Percentiles rank a stretch among this genome's conserved stretches.
Evolutionary conservation across 345 rosid genomes (phyloP).

Genomic region (Populus davidiana): DNA sequence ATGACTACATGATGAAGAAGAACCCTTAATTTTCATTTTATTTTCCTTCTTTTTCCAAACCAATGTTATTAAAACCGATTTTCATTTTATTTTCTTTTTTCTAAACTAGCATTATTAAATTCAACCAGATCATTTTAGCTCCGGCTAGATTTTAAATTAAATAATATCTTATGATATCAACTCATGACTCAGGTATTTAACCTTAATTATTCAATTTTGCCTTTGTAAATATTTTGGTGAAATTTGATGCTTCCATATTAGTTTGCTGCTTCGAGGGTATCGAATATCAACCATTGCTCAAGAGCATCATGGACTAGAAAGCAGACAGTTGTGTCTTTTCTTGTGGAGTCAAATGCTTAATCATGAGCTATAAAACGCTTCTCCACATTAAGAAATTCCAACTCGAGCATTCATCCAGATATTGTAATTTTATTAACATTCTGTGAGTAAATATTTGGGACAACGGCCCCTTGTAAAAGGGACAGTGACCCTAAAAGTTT

Average conservation of each 20-base stretch:
- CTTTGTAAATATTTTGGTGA: neutral
- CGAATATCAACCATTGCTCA: too few species aligned
- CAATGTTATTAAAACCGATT: too few species aligned
- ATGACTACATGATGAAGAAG: slow-evolving; percentile 22
- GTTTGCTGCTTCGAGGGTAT: too few species aligned
- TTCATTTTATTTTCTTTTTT: too few species aligned
- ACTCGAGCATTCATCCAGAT: neutral
- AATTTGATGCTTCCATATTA: too few species aligned
- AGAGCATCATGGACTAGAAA: slow-evolving; percentile 3
- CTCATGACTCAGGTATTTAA: too few species aligned
- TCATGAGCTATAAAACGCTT: neutral
- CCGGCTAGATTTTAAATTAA: too few species aligned
- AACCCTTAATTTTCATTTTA: neutral
- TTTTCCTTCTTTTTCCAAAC: neutral
- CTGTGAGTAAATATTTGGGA: neutral
- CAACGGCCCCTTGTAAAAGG: too few species aligned
- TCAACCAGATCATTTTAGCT: too few species aligned
- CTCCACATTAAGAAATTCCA: neutral
- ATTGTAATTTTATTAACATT: neutral
- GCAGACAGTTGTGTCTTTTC: slow-evolving; percentile 14
- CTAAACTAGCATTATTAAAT: too few species aligned
- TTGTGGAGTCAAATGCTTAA: slow-evolving; percentile 7
- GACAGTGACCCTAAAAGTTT: neutral
- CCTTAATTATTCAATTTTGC: too few species aligned
- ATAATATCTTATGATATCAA: too few species aligned